phyloP scores from a whole-genome alignment of 78 protist species.

The Chrysochromulina tobinii region DNA sequence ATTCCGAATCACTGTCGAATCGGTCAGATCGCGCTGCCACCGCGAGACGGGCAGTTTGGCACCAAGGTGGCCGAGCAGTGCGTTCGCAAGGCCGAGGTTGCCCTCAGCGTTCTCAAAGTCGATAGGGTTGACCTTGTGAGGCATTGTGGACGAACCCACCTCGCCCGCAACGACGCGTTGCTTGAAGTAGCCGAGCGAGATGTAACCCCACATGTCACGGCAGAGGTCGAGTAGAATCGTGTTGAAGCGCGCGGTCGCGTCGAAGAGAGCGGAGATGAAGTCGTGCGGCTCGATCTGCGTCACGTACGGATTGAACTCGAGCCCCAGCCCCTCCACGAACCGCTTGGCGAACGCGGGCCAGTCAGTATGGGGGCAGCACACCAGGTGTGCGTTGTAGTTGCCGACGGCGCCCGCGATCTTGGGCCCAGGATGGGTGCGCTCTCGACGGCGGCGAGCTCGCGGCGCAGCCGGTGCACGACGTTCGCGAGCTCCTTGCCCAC shows the following conservation, averaged over 20 bases:
- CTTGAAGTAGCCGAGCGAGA: slow-evolving; percentile 77
- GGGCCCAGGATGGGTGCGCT: not conserved
- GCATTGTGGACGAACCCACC: slow-evolving; percentile 90
- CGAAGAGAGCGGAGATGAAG: slow-evolving; percentile 66
- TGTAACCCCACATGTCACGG: slow-evolving; percentile 84
- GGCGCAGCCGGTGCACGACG: slow-evolving; percentile 68
- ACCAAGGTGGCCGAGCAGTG: slow-evolving; percentile 72
- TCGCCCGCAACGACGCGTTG: slow-evolving; percentile 78
- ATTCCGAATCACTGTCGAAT: slow-evolving; percentile 81
- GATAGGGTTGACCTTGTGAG: slow-evolving; percentile 92
- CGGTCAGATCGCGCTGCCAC: slow-evolving; percentile 88
- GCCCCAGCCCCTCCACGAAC: not conserved
- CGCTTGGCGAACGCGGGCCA: slow-evolving; percentile 52
- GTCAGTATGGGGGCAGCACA: slow-evolving; percentile 66
- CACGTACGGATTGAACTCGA: slow-evolving; percentile 55
- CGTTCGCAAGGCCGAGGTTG: slow-evolving; percentile 90
- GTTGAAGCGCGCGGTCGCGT: slow-evolving; percentile 71
- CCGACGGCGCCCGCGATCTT: slow-evolving; percentile 42
- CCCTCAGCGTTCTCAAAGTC: slow-evolving; percentile 95
- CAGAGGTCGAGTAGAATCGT: slow-evolving; percentile 76
- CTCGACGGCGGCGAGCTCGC: slow-evolving; percentile 34
- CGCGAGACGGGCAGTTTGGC: slow-evolving; percentile 83
- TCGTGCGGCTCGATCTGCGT: slow-evolving; percentile 92
- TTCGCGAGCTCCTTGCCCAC: slow-evolving; percentile 85
- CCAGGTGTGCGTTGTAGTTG: slow-evolving; percentile 77